A percentile compares a stretch with the other conserved stretches of the same genome.
Conservation (phyloP, 148 eudicot genomes). For the Rhododendron ferrugineum region DNA sequence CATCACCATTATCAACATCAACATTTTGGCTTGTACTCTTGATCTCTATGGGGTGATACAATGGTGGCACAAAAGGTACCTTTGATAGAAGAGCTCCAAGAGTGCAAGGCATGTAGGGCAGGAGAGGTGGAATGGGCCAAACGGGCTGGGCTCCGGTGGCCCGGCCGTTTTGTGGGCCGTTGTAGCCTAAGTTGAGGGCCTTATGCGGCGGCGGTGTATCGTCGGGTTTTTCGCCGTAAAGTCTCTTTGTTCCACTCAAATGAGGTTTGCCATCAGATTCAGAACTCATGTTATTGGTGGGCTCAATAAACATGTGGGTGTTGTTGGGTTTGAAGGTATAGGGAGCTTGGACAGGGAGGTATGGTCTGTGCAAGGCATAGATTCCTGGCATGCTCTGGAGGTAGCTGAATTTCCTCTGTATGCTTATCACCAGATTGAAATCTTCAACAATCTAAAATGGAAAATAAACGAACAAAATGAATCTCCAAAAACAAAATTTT, state of each 20-base stretch:
- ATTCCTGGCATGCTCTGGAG: constrained; percentile 37
- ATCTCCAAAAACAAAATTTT: neutral
- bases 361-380: constrained; percentile 35
- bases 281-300: constrained; percentile 9
- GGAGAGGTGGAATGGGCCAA: constrained; percentile 41
- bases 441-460: constrained; percentile 34
- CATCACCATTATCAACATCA: neutral
- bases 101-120: constrained; percentile 22
- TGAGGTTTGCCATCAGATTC: constrained; percentile 9
- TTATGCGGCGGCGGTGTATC: constrained; percentile 13
- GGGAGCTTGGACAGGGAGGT: constrained; percentile 21
- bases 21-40: constrained; percentile 5
- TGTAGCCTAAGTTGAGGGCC: constrained; percentile 23
- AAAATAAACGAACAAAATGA: neutral
- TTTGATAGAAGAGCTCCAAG: constrained; percentile 21
- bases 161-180: constrained; percentile 16
- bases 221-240: constrained; percentile 6
- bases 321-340: constrained; percentile 14
- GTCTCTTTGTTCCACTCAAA: constrained; percentile 22
- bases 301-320: constrained; percentile 13
- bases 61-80: constrained; percentile 2
- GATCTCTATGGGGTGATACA: constrained; percentile 2
- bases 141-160: constrained; percentile 12
- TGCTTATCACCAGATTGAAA: constrained; percentile 39
- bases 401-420: constrained; percentile 48